Evolutionary conservation across 2,329 filamentous ascomycete species (phyloP), one percentile per base, ranked within the genome.

Genomic region (Thielaviopsis punctulata): DNA sequence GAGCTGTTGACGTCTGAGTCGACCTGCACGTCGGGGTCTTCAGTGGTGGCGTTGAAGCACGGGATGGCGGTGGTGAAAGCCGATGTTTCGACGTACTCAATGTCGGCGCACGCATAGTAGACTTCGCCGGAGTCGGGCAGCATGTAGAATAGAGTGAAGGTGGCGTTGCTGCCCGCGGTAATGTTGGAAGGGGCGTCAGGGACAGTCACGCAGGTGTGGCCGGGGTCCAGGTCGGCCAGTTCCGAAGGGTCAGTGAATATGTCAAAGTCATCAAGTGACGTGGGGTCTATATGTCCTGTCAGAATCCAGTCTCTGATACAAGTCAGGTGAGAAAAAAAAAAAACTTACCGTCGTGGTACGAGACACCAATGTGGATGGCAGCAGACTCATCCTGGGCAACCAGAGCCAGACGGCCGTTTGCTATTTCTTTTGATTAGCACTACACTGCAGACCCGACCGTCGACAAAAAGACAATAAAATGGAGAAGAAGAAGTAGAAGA

Each of bases 361-460:
- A 73, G 50, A 80, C 69, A 51, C 71, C 68, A 19, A 80, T 66
- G 49, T 72, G 68, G 22, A 77, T 63, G 41, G 72, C 67, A 59
- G 69, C 79, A 4, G 76, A 74, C 49, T 78, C 73, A 54, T 78
- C 72, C 45, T 79, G 75, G 19, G 73, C 70, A 6, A 75, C 71
- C 3, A 81, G 65, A 1, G 76, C 68, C 13, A 81, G 66, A 45
- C 70, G 66, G 12, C 75, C 77, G 52, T 72, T 71, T 13, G 68
- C 76, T 79, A 13, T 43, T 12, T 15, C 21, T 44, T 9, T n/a
- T 52, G 15, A 41, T 24, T n/a, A 10, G 33, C 12, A 41, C 9
- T 7, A 45, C 3, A 46, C 6, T 10, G 30, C 39, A 13, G 10
- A 36, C 7, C 5, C n/a, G 45, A 24, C 25, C 9, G 10, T 8